Percentiles rank a stretch among this genome's conserved stretches.
phyloP scores from a whole-genome alignment of 495 filamentous ascomycete species.

The Delitschia confertaspora region DNA sequence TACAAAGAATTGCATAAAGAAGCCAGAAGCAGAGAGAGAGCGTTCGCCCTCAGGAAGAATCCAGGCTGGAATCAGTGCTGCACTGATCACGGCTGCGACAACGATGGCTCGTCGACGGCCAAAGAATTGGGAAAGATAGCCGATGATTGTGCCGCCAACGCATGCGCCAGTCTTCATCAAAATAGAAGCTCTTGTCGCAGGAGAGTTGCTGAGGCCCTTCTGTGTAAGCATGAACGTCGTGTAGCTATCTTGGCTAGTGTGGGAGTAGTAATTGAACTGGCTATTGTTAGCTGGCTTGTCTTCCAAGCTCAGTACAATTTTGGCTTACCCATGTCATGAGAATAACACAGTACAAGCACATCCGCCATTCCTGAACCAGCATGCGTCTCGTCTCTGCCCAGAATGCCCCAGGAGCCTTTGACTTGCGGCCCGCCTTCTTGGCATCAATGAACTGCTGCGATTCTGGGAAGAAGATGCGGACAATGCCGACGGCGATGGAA shows the following conservation, averaged over 20 bases:
- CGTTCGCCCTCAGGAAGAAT: slow-evolving; percentile 53
- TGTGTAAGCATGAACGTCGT: slow-evolving; percentile 64
- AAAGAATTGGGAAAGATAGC: slow-evolving; percentile 62
- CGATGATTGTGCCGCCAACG: slow-evolving; percentile 62
- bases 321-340: slow-evolving; percentile 55
- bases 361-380: slow-evolving; percentile 58
- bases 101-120: slow-evolving; percentile 63
- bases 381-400: slow-evolving; percentile 54
- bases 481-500: slow-evolving; percentile 53
- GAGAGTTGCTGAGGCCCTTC: slow-evolving; percentile 52
- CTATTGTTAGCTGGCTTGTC: background rate
- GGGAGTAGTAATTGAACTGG: slow-evolving; percentile 51
- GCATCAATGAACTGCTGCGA: slow-evolving; percentile 61
- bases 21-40: slow-evolving; percentile 54
- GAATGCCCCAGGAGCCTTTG: slow-evolving; percentile 45
- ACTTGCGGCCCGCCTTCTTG: slow-evolving; percentile 43
- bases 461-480: slow-evolving; percentile 60
- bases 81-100: slow-evolving; percentile 47
- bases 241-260: slow-evolving; percentile 66
- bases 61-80: slow-evolving; percentile 58
- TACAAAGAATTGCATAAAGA: slow-evolving; percentile 71
- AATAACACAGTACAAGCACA: slow-evolving; percentile 60
- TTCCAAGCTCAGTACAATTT: background rate
- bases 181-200: slow-evolving; percentile 59
- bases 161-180: slow-evolving; percentile 66